phyloP scores from a whole-genome alignment of 148 eudicot species.

The Amaranthus palmeri region DNA sequence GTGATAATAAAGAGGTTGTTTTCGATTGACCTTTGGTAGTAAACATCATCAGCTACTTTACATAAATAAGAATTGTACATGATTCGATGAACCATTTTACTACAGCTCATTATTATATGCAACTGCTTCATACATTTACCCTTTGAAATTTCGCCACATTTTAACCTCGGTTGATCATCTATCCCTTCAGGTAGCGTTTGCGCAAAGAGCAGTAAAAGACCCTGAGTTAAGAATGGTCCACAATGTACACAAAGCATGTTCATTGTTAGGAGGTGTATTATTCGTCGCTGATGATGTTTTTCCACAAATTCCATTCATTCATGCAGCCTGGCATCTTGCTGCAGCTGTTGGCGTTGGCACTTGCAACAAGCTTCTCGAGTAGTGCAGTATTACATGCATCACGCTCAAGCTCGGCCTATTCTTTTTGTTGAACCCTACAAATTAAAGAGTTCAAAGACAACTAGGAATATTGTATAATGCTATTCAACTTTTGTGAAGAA shows the following conservation, averaged over 20 bases:
- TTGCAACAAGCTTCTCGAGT: slow-evolving; percentile 85
- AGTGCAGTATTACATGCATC: slow-evolving; percentile 1
- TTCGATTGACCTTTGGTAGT: no score
- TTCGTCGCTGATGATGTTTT: slow-evolving; percentile 83
- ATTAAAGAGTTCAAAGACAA: neutral
- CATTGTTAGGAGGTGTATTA: slow-evolving; percentile 71
- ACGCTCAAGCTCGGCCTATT: neutral
- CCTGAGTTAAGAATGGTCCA: slow-evolving; percentile 72
- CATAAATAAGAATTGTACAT: no score
- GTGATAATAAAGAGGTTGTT: no score
- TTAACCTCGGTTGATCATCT: neutral
- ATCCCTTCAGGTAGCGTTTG: slow-evolving; percentile 70
- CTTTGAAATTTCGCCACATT: neutral
- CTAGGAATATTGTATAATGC: neutral
- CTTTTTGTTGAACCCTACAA: slow-evolving; percentile 1
- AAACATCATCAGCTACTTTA: no score
- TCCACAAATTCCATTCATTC: slow-evolving; percentile 74
- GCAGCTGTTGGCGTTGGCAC: slow-evolving; percentile 88
- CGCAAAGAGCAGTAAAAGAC: slow-evolving; percentile 70
- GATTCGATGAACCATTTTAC: no score
- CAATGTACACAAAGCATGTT: slow-evolving; percentile 81
- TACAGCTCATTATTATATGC: no score
- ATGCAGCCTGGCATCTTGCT: slow-evolving; percentile 98
- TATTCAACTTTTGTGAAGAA: neutral
- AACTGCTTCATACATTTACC: no score